Base-by-base conservation (phyloP, 345 rosid species). In the Acer campestre region DNA sequence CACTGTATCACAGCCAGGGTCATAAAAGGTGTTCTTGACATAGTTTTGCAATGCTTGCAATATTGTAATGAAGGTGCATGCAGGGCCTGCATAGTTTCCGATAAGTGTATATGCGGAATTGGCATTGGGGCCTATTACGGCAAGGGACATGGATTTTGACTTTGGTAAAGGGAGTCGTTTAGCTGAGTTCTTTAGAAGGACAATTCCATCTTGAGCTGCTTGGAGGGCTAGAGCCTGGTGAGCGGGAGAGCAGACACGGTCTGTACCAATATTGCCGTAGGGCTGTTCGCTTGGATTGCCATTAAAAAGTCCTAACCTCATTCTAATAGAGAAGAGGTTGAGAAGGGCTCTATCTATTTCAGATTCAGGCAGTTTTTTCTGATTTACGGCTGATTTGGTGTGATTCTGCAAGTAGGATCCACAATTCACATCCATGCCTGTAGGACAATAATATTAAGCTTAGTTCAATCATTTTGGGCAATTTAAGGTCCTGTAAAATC, bases 351-450 rank as follows among this genome's bases (percentile, higher is more conserved):
- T 84, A 82, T 93, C 88, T 3, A 96, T 84, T 67, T 84, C 85
- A 14, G 84, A 63, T 75, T 84, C 92, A 0, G 87, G 79, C 9
- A 96, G 76, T 82, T 92, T 96, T 73, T 87, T 86, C 84, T 88
- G 88, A 70, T 79, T 61, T 13, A 96, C 79, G n/a, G 98, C 97
- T 44, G 91, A 86, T 83, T 89, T 88, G 20, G 96, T 82, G 76
- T 91, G 86, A 10, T 89, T 79, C 67, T 58, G 89, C 84, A 93
- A 77, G 84, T 87, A 95, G 55, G 90, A 72, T 71, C 98, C 98
- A 31, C 98, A 93, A 80, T 95, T 82, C 66, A 95, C 88, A 81
- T 93, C 99, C 98, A 95, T 90, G 61, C 98, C 96, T 91, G 89
- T 73, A 83, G 31, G 55, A 71, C 49, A 35, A 56, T 8, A 0